These are phyloP conservation scores for Naganishia sp. DNA, from an alignment of 1,284 basidiomycete genomes.

Conservation along the genomic window DNA sequence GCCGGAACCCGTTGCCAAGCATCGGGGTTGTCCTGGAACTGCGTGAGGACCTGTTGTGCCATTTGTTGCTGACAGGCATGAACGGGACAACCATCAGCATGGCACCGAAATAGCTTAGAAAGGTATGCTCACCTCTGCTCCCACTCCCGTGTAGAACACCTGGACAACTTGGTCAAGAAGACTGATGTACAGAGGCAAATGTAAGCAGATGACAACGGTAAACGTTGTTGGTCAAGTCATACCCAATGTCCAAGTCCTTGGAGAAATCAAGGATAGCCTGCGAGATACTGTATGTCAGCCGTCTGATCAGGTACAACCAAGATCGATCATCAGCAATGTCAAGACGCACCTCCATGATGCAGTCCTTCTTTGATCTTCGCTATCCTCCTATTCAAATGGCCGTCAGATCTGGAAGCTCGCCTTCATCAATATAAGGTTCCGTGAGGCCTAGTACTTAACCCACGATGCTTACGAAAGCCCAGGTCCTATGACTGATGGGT, in stretches of 20 bases:
- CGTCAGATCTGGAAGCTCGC: too few species aligned
- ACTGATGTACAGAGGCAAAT: slow-evolving; percentile 38
- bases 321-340: background rate
- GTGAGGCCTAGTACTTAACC: too few species aligned
- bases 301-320: background rate
- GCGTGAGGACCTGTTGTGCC: slow-evolving; percentile 86
- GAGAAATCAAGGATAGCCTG: slow-evolving; percentile 85
- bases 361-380: background rate
- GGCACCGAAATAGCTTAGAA: background rate
- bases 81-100: slow-evolving; percentile 2
- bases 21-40: slow-evolving; percentile 97
- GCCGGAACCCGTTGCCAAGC: slow-evolving; percentile 97
- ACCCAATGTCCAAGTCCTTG: slow-evolving; percentile 74
- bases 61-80: slow-evolving; percentile 70
- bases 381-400: too few species aligned
- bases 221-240: slow-evolving; percentile 4
- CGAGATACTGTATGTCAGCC: background rate
- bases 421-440: too few species aligned
- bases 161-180: slow-evolving; percentile 83
- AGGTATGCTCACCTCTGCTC: slow-evolving; percentile 64
- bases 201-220: slow-evolving; percentile 1
- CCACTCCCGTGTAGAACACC: slow-evolving; percentile 76
- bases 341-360: slow-evolving; percentile 6
- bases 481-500: background rate
- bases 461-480: too few species aligned